Percentiles rank a stretch among this genome's conserved stretches.
phyloP scores from a whole-genome alignment of 2,329 filamentous ascomycete genomes.

The Aspergillus pseudotamarii region DNA sequence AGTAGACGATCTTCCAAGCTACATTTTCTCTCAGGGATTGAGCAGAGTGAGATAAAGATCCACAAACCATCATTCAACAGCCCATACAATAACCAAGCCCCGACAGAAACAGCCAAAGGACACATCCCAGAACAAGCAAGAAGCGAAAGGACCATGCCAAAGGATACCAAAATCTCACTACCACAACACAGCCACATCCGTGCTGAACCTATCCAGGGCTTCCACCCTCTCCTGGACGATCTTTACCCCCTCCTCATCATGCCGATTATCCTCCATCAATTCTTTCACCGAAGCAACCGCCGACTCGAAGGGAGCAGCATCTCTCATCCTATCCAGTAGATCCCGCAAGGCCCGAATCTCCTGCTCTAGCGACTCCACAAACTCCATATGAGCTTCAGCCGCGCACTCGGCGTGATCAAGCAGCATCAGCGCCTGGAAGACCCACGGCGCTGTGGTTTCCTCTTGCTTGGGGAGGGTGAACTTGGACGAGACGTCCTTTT shows the following conservation, averaged over 20 bases:
- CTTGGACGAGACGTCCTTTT: background rate
- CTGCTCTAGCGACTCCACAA: background rate
- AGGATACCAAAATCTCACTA: too few species aligned
- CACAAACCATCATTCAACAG: too few species aligned
- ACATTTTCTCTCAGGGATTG: too few species aligned
- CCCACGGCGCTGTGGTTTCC: background rate
- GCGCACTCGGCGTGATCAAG: background rate
- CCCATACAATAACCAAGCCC: too few species aligned
- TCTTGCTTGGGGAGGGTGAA: background rate
- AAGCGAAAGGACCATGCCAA: too few species aligned
- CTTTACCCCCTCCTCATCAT: background rate
- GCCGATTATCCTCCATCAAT: background rate
- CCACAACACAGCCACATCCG: too few species aligned
- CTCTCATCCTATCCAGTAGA: background rate
- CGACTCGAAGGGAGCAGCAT: background rate
- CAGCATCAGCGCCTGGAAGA: background rate
- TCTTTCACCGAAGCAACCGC: background rate
- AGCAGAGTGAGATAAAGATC: too few species aligned
- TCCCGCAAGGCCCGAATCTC: background rate
- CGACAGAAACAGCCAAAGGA: too few species aligned
- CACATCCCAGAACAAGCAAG: too few species aligned
- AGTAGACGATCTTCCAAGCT: too few species aligned
- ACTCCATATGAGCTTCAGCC: background rate
- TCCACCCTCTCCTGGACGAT: background rate
- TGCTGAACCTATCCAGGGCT: too few species aligned